Percentiles rank a stretch among this genome's conserved stretches.
Conservation (phyloP, 2,329 filamentous ascomycete species). For the Ceratocystis ficicola region DNA sequence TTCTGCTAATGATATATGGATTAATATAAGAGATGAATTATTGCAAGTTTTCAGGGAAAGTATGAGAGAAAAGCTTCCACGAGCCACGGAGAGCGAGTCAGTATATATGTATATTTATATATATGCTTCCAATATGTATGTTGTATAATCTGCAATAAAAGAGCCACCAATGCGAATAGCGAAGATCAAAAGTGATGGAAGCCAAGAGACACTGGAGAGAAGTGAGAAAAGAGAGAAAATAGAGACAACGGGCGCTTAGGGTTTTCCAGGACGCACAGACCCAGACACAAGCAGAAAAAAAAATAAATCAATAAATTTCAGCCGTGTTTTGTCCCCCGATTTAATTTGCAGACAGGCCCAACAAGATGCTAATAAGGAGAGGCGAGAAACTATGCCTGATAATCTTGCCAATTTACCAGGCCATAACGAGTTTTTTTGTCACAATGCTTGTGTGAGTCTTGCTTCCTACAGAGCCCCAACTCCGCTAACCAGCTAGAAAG, state of each 20-base stretch:
- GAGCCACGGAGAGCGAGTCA: not conserved
- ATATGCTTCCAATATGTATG: not conserved
- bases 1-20: no score
- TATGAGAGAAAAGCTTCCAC: no score
- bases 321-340: not conserved
- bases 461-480: no score
- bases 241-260: constrained; percentile 7
- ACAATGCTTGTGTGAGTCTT: no score
- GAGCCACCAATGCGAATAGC: not conserved
- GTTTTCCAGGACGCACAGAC: not conserved
- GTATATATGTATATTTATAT: not conserved
- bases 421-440: no score
- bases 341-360: not conserved
- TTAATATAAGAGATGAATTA: no score
- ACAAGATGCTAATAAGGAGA: not conserved
- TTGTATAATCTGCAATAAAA: not conserved
- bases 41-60: no score
- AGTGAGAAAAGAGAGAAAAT: not conserved
- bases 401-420: no score
- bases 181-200: constrained; percentile 9
- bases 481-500: no score
- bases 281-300: not conserved
- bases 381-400: not conserved
- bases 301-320: not conserved
- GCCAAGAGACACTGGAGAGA: constrained; percentile 1